A percentile compares a stretch with the other conserved stretches of the same genome.
Conservation (phyloP, 2,329 filamentous ascomycete species). For the Colletotrichum tabaci region DNA sequence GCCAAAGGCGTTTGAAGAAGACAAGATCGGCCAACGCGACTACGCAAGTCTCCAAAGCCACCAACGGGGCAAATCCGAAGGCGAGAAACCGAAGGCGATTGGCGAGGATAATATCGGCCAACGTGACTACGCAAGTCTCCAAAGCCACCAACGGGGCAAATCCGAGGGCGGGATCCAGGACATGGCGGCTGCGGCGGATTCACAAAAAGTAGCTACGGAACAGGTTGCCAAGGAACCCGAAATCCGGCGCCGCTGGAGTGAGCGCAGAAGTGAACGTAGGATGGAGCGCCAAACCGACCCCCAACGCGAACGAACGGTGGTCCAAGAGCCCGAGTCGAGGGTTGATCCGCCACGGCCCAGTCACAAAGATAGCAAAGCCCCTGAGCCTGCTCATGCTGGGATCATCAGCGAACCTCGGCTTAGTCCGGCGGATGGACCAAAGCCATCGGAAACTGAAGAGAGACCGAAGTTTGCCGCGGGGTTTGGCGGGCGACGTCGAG, state of each 20-base stretch:
- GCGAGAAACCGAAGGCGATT: background rate
- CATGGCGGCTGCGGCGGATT: background rate
- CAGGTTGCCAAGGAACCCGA: background rate
- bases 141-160: background rate
- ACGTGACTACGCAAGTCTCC: background rate
- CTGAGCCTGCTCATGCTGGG: background rate
- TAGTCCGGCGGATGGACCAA: slow-evolving; percentile 7
- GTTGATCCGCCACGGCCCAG: background rate
- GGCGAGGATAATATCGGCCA: background rate
- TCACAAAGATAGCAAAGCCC: background rate
- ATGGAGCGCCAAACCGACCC: no score
- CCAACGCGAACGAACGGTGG: background rate
- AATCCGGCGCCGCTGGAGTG: slow-evolving; percentile 12
- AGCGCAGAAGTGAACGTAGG: slow-evolving; percentile 9
- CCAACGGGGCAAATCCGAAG: background rate
- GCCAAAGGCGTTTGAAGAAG: background rate
- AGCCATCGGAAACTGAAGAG: slow-evolving; percentile 40
- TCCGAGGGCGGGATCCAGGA: background rate
- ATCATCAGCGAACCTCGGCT: background rate
- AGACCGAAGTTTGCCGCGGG: slow-evolving; percentile 59
- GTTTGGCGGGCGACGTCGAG: slow-evolving; percentile 61
- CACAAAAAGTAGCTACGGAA: background rate
- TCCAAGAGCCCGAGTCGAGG: background rate
- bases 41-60: background rate
- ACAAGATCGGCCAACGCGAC: background rate